These are phyloP conservation scores for Madurella mycetomatis DNA, from an alignment of 2,329 filamentous ascomycete genomes.

Conservation along the genomic window DNA sequence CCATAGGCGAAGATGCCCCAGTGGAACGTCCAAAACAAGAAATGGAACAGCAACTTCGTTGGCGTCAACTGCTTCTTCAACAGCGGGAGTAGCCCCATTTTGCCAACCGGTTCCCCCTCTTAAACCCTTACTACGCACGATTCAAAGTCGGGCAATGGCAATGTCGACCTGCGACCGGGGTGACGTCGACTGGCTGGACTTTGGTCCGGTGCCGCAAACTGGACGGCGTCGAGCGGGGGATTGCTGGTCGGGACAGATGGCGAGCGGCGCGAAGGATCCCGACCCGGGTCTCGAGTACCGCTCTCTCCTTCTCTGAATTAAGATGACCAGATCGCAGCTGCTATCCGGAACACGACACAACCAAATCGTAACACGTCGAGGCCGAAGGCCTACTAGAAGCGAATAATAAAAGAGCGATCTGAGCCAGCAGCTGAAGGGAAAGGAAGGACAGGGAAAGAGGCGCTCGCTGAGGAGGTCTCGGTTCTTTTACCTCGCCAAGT, in stretches of 20 bases:
- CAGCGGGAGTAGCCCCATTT: conserved; percentile 37
- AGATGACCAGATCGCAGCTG: conserved; percentile 9
- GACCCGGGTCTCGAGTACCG: background rate
- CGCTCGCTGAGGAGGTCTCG: conserved; percentile 34
- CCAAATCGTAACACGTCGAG: conserved; percentile 5
- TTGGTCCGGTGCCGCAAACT: background rate
- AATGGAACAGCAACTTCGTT: conserved; percentile 71
- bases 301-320: conserved; percentile 12
- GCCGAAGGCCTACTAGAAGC: conserved; percentile 9
- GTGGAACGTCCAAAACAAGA: conserved; percentile 77
- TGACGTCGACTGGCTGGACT: conserved; percentile 28
- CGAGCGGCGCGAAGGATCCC: conserved; percentile 11
- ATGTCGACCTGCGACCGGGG: conserved; percentile 54
- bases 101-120: conserved; percentile 33
- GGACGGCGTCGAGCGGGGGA: background rate
- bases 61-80: conserved; percentile 63
- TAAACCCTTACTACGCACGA: conserved; percentile 17
- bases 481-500: conserved; percentile 44
- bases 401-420: conserved; percentile 48
- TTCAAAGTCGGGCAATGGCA: conserved; percentile 29
- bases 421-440: conserved; percentile 55
- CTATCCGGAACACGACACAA: conserved; percentile 7
- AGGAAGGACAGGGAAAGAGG: conserved; percentile 36
- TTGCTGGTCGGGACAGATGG: conserved; percentile 1
- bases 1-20: conserved; percentile 75